A percentile compares a stretch with the other conserved stretches of the same genome.
Evolutionary conservation across 176 grass and related monocot species (phyloP).

Genomic region (Avena insularis): DNA sequence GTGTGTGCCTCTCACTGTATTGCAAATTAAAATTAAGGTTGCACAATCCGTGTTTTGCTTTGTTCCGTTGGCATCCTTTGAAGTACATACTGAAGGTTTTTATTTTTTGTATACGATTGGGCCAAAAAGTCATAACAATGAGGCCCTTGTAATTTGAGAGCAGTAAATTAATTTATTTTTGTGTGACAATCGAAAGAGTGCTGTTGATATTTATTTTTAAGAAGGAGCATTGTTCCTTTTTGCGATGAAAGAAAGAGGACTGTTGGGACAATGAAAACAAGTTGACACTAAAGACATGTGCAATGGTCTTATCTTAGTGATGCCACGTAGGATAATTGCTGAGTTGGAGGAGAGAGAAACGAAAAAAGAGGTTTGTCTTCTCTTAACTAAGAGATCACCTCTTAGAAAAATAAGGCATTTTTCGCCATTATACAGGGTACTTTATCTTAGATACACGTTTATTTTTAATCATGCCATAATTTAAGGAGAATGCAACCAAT

Average conservation of each 20-base stretch:
- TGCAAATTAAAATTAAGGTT: neutral
- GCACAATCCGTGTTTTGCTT: neutral
- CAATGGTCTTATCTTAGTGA: neutral
- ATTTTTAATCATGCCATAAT: too few species aligned
- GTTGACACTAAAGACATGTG: neutral
- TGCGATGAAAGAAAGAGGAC: neutral
- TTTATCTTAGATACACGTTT: too few species aligned
- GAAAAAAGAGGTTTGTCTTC: too few species aligned
- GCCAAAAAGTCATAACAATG: constrained; percentile 8
- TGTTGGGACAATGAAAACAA: neutral
- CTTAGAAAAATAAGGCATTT: too few species aligned
- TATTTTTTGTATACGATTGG: neutral
- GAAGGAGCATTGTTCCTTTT: too few species aligned
- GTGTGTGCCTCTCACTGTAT: neutral
- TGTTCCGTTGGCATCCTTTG: neutral
- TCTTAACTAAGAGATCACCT: too few species aligned
- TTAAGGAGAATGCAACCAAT: too few species aligned
- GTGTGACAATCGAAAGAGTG: neutral
- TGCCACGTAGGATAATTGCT: too few species aligned
- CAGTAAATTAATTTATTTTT: neutral
- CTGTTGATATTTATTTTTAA: neutral
- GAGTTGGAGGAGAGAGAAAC: too few species aligned
- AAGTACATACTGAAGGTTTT: neutral
- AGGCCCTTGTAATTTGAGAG: neutral
- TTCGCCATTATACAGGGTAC: too few species aligned